Base-by-base conservation (phyloP, 805 yeast genomes). In the Cyberlindnera veronae region DNA sequence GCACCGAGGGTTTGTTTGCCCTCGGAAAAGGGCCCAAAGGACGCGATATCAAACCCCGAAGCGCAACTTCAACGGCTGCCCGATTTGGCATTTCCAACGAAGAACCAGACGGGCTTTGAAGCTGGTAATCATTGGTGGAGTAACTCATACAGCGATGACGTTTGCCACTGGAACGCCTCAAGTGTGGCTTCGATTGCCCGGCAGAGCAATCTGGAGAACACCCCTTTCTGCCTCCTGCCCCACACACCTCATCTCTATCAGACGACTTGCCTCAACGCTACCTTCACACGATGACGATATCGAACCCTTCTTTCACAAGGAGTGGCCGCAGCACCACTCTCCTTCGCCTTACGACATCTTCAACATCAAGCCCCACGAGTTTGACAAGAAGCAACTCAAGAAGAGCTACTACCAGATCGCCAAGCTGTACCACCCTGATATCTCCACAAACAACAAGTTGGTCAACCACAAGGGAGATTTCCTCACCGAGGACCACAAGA, bases 381-480 rank as follows among this genome's bases (percentile, higher is more conserved):
- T 72, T 31, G 71, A 71, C 40, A 58, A 58, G 36, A 59, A 51
- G 10, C 46, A 58, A 22, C 61, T 81, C 36, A 76, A 76, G 44
- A 47, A 62, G 19, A 71, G 71, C 32, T 84, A 81, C 53, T 76
- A 73, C 49, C 68, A 74, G 38, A 64, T 77, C 34, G 89, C 89
- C 10, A 85, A 84, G 58, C 55, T 79, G 9, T 89, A 89, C 52
- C 96, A 89, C 57, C 96, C 97, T 0, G 97, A 89, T 55, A 57
- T 72, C 3, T 52, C 68, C 3, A 44, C 52, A 14, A 57, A 60
- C 24, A 41, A 46, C 0, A 49, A 61, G 0, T 33, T 49, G 3
- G 24, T 57, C 8, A 58, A 62, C 28, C 59, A 57, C 29, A 44
- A 53, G 15, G 68, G 72, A 5, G 33, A 49, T 12, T 43, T 46